Base-by-base conservation (phyloP, 2,329 filamentous ascomycete genomes). In the Penicillium sp. region DNA sequence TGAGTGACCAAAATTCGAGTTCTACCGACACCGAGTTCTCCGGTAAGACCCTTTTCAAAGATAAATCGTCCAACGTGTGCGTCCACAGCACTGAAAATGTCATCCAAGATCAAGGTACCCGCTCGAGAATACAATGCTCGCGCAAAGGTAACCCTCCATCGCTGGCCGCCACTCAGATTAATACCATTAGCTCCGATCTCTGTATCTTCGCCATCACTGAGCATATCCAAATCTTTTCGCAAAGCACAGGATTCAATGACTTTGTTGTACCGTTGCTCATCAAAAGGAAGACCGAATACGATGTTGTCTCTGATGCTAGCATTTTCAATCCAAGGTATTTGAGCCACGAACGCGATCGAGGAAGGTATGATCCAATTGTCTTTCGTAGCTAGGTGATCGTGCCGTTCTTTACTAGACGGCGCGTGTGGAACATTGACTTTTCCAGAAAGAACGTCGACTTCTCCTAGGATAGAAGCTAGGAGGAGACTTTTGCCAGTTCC, bases 241-340 rank as follows among this genome's bases (percentile, higher is more conserved):
- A 95, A 68, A 0, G 89, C 89, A 59, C 89, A 94, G 2, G 86
- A 88, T 35, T 84, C 79, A 7, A 92, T 71, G 0, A 90, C 89
- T 63, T 85, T 83, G 1, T 78, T 74, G 67, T 93, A 94, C 40
- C 90, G 83, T n/a, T 80, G 75, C 57, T 85, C 76, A 55, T 91
- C 82, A 28, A 81, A 82, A 0, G 89, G 89, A 2, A 92, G 75
- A 0, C 89, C 89, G 60, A 93, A 94, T 0, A 90, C 70, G 51
- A 94, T 88, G 63, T 94, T 95, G 46, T 91, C 85, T 56, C 82
- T 84, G 60, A 95, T 85, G 5, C 84, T 88, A 0, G 87, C 88
- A 63, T 92, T 93, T 66, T 93, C 89, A 49, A 94, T 89, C 90
- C 89, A 94, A 0, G 90, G 89, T 7, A 88, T 90, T 66, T 92